Base-by-base conservation (phyloP, 1,284 basidiomycete species). In the Boletus coffeatus region DNA sequence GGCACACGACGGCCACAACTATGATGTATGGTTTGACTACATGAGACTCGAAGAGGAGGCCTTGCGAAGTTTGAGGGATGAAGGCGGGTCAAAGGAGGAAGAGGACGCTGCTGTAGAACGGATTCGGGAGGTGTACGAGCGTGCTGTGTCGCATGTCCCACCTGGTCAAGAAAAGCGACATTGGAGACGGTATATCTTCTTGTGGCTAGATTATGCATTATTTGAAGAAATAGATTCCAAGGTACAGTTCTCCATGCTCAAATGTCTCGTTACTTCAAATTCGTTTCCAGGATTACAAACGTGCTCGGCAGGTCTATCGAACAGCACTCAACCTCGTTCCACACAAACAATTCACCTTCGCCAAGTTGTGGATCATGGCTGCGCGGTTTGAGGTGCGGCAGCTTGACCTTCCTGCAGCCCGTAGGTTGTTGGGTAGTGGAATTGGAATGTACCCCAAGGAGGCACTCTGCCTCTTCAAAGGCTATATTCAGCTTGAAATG, bases 21-120 rank as follows among this genome's bases (percentile, higher is more conserved):
- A 98, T 71, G 96, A 99, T 75, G 91, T 92, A 1, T 99, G 97
- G 97, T 98, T 98, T 74, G 97, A 98, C 71, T 97, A 97, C 70
- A 85, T 94, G 11, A 84, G 95, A 4, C 76, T 99, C 21, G 96
- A 99, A 74, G 97, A 99, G 75, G 92, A 90, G 50, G 92, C 94
- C 0, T 85, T 88, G 68, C 80, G 84, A 32, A 87, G 93, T 61
- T 78, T 92, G 48, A 83, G 81, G 69, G 89, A 92, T 52, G 93
- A 95, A 66, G 93, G 90, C 8, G 82, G 81, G 4, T 86, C 87
- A 0, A 71, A 81, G 9, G 89, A 88, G 60, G 89, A 91, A 69
- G 79, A 87, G 59, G 81, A 88, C 59, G 76, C 79, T 41, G 83
- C 86, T 2, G 69, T 79, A 2, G 79, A 74, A 18, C 83, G 93